Evolutionary conservation across 371 early-diverging fungal genomes (phyloP).

Genomic region (Antonospora locustae): DNA sequence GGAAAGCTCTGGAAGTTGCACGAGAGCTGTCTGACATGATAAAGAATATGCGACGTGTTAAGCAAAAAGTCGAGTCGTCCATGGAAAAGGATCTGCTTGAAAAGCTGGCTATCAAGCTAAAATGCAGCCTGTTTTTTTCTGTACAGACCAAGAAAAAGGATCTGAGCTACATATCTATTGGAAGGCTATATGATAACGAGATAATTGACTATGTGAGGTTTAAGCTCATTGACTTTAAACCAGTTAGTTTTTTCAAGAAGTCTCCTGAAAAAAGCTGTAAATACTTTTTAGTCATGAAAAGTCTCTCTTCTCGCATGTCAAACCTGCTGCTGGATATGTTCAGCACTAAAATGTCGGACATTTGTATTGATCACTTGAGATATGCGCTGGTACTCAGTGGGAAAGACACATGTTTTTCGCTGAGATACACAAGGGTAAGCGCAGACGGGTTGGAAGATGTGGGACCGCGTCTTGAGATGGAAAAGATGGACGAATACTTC

Average conservation of each 20-base stretch:
- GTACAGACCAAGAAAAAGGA: not conserved
- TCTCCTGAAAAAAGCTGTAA: constrained; percentile 19
- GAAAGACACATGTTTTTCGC: constrained; percentile 8
- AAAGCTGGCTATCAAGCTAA: no score
- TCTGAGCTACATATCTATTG: constrained; percentile 12
- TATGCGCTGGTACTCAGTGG: constrained; percentile 28
- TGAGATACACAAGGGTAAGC: constrained; percentile 31
- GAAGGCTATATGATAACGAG: constrained; percentile 32
- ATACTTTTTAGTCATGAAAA: constrained; percentile 21
- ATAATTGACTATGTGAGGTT: constrained; percentile 31
- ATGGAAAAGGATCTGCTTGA: no score
- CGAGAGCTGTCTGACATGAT: no score
- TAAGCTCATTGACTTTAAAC: constrained; percentile 13
- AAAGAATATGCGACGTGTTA: no score
- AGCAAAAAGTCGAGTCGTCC: no score
- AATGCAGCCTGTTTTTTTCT: constrained; percentile 1
- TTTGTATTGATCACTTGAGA: constrained; percentile 24
- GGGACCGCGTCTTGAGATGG: constrained; percentile 34
- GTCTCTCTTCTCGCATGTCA: constrained; percentile 3
- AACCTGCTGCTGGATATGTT: constrained; percentile 36
- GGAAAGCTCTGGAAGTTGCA: no score
- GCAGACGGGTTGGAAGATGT: constrained; percentile 24
- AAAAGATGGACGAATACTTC: constrained; percentile 8
- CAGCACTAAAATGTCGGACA: constrained; percentile 13
- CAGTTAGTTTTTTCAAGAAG: constrained; percentile 13